These are phyloP conservation scores for Clathrospora elynae DNA, from an alignment of 2,329 filamentous ascomycete genomes.

Conservation along the genomic window DNA sequence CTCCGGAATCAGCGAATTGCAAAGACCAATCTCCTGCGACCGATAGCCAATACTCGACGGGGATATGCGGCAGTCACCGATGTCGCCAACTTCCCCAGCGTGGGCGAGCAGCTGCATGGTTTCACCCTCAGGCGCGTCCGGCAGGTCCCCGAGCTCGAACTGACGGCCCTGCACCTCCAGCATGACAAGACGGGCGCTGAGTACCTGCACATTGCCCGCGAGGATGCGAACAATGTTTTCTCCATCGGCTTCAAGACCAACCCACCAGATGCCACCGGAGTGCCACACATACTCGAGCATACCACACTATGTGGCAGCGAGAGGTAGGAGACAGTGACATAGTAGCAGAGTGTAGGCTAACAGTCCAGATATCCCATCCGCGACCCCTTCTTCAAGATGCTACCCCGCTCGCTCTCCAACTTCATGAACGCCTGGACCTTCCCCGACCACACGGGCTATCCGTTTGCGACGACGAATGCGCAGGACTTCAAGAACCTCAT, in stretches of 20 bases:
- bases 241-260: constrained; percentile 99
- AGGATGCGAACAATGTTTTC: constrained; percentile 99
- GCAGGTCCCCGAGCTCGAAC: constrained; percentile 89
- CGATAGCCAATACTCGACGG: constrained; percentile 25
- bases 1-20: constrained; percentile 25
- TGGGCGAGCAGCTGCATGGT: constrained; percentile 86
- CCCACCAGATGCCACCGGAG: constrained; percentile 91
- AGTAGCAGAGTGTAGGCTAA: constrained; percentile 9
- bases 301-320: constrained; percentile 94
- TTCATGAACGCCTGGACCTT: constrained; percentile 99
- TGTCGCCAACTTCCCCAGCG: constrained; percentile 73
- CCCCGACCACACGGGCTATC: constrained; percentile 95
- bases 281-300: constrained; percentile 97
- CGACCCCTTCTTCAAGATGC: constrained; percentile 99
- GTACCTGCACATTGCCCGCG: constrained; percentile 90
- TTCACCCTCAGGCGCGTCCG: constrained; percentile 90
- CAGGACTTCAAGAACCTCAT: constrained; percentile 96
- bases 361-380: constrained; percentile 82
- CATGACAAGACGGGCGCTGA: constrained; percentile 97
- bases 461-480: constrained; percentile 93
- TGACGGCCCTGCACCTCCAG: constrained; percentile 86
- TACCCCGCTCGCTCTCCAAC: constrained; percentile 95
- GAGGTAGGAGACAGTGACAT: constrained; percentile 62
- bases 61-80: constrained; percentile 72
- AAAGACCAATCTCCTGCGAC: constrained; percentile 13